phyloP scores from a whole-genome alignment of 805 yeast species.

The Yamadazyma endophytica region DNA sequence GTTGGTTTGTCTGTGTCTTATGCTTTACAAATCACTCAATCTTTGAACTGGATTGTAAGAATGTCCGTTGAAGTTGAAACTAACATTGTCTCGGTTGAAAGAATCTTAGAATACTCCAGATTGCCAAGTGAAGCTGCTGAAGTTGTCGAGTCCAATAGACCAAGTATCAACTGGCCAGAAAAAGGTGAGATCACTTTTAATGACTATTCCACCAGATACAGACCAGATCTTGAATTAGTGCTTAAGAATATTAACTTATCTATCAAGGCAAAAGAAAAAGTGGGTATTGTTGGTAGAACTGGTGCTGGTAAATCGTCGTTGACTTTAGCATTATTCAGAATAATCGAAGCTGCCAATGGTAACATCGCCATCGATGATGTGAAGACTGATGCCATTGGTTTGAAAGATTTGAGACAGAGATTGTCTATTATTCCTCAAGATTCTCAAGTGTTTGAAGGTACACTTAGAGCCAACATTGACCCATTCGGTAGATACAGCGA shows the following conservation, averaged over 20 bases:
- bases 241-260: conserved; percentile 34
- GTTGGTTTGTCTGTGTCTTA: conserved; percentile 93
- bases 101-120: conserved; percentile 83
- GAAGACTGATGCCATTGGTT: conserved; percentile 33
- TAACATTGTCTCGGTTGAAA: conserved; percentile 93
- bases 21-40: conserved; percentile 88
- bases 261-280: conserved; percentile 35
- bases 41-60: conserved; percentile 95
- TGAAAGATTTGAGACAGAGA: conserved; percentile 39
- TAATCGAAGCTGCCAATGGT: conserved; percentile 37
- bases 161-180: conserved; percentile 41
- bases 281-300: conserved; percentile 44
- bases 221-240: conserved; percentile 43
- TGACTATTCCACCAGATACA: conserved; percentile 38
- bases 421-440: conserved; percentile 44
- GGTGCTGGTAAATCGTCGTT: conserved; percentile 46
- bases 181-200: conserved; percentile 33
- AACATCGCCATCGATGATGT: conserved; percentile 31
- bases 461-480: conserved; percentile 38
- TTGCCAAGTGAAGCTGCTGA: conserved; percentile 83
- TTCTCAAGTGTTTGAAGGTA: conserved; percentile 43
- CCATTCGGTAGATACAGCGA: conserved; percentile 33
- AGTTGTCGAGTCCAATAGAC: conserved; percentile 59
- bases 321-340: conserved; percentile 41
- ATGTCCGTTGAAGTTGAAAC: conserved; percentile 99